phyloP scores from a whole-genome alignment of 2,329 filamentous ascomycete genomes.

The Alternaria arborescens region DNA sequence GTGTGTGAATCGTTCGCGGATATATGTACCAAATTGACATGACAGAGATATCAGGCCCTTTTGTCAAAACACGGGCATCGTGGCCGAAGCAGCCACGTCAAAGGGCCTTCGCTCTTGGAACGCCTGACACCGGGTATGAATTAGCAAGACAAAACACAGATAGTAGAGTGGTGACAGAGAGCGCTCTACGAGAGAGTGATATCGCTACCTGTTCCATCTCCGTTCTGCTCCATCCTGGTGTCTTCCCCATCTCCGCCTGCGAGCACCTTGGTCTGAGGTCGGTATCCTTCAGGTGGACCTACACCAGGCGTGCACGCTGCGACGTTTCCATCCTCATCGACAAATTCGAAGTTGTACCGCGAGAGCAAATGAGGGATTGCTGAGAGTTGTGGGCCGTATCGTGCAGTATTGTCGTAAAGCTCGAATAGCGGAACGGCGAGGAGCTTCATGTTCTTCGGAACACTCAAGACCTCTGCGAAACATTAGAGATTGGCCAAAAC shows the following conservation, averaged over 20 bases:
- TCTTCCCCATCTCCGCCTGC: constrained; percentile 51
- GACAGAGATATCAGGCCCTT: neutral
- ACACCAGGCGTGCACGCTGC: constrained; percentile 86
- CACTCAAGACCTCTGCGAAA: constrained; percentile 82
- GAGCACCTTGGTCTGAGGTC: constrained; percentile 46
- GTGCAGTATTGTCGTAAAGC: constrained; percentile 94
- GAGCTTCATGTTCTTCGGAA: constrained; percentile 99
- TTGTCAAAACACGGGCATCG: neutral
- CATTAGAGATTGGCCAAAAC: constrained; percentile 27
- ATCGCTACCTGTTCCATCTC: constrained; percentile 46
- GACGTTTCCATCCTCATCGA: constrained; percentile 90
- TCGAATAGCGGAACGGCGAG: constrained; percentile 96
- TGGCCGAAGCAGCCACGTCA: neutral
- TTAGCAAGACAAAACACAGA: constrained; percentile 2
- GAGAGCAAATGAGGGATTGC: constrained; percentile 95
- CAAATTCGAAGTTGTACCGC: constrained; percentile 96
- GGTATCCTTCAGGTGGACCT: constrained; percentile 56
- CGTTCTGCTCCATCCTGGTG: constrained; percentile 49
- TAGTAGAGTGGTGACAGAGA: neutral
- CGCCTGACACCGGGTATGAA: constrained; percentile 10
- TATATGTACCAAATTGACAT: neutral
- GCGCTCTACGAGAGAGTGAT: constrained; percentile 41
- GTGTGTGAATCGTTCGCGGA: neutral
- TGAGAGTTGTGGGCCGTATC: constrained; percentile 94
- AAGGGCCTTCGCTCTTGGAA: constrained; percentile 1